Evolutionary conservation across 169 alveolate genomes (phyloP).

Genomic region (Theileria parva): DNA sequence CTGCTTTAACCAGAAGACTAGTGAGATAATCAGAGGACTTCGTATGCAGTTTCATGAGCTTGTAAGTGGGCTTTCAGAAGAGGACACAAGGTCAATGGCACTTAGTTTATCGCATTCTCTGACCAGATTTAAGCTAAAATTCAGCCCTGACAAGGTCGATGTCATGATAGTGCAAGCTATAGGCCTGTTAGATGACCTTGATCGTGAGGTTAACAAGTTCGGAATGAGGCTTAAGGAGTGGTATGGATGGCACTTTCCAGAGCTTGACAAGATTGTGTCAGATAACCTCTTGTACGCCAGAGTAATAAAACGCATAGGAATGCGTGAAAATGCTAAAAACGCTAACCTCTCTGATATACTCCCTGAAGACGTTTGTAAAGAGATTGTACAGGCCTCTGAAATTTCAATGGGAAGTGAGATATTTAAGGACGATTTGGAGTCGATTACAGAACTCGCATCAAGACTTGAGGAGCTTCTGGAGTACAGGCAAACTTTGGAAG

Average conservation of each 20-base stretch:
- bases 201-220: slow-evolving; percentile 96
- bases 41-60: slow-evolving; percentile 80
- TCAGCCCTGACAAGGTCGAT: slow-evolving; percentile 98
- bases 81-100: slow-evolving; percentile 84
- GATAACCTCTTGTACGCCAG: slow-evolving; percentile 92
- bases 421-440: slow-evolving; percentile 92
- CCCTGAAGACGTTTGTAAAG: slow-evolving; percentile 92
- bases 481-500: slow-evolving; percentile 90
- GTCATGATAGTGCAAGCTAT: slow-evolving; percentile 99
- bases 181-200: slow-evolving; percentile 95
- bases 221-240: slow-evolving; percentile 98
- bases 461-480: slow-evolving; percentile 95
- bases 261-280: slow-evolving; percentile 92
- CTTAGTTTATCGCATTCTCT: slow-evolving; percentile 89
- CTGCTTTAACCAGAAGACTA: slow-evolving; percentile 80
- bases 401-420: slow-evolving; percentile 99
- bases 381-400: slow-evolving; percentile 97
- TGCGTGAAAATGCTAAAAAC: slow-evolving; percentile 80
- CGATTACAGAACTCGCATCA: slow-evolving; percentile 91
- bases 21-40: slow-evolving; percentile 86
- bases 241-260: slow-evolving; percentile 99
- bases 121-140: slow-evolving; percentile 94
- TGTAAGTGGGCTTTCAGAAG: slow-evolving; percentile 84
- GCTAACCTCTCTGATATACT: slow-evolving; percentile 81
- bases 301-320: slow-evolving; percentile 87